phyloP scores from a whole-genome alignment of 768 basidiomycete species.

The Erythrobasidium yunnanense region DNA sequence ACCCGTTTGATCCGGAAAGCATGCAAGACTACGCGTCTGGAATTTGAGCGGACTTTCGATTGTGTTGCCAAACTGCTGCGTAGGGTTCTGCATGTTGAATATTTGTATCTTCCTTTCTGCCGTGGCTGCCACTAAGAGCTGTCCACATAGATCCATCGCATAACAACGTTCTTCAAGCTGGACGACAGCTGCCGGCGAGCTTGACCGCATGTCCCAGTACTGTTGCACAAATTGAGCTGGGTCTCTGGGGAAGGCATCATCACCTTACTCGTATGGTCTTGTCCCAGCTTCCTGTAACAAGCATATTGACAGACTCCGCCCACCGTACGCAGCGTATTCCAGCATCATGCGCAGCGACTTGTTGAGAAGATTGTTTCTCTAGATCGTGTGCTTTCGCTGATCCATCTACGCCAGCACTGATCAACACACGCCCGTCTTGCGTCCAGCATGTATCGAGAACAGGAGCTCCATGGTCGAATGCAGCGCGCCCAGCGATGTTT shows the following conservation, averaged over 20 bases:
- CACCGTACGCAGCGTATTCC: conserved; percentile 26
- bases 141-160: conserved; percentile 32
- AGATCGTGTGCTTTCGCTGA: conserved; percentile 85
- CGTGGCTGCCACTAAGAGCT: conserved; percentile 62
- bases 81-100: conserved; percentile 73
- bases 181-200: not conserved
- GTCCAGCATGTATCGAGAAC: conserved; percentile 84
- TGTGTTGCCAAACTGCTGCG: conserved; percentile 40
- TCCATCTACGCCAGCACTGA: conserved; percentile 90
- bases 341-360: conserved; percentile 37
- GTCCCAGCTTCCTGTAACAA: conserved; percentile 95
- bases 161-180: conserved; percentile 1
- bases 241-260: not conserved
- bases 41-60: conserved; percentile 31
- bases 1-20: conserved; percentile 43
- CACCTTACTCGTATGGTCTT: conserved; percentile 73
- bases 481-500: conserved; percentile 76
- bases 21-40: conserved; percentile 42
- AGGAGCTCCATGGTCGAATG: conserved; percentile 81
- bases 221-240: not conserved
- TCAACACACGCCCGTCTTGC: conserved; percentile 60
- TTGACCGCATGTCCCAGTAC: conserved; percentile 24
- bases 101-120: conserved; percentile 87
- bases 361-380: conserved; percentile 55
- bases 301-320: conserved; percentile 42